Percentiles rank a stretch among this genome's conserved stretches.
phyloP scores from a whole-genome alignment of 140 eudicot species.

The Bidens hawaiensis region DNA sequence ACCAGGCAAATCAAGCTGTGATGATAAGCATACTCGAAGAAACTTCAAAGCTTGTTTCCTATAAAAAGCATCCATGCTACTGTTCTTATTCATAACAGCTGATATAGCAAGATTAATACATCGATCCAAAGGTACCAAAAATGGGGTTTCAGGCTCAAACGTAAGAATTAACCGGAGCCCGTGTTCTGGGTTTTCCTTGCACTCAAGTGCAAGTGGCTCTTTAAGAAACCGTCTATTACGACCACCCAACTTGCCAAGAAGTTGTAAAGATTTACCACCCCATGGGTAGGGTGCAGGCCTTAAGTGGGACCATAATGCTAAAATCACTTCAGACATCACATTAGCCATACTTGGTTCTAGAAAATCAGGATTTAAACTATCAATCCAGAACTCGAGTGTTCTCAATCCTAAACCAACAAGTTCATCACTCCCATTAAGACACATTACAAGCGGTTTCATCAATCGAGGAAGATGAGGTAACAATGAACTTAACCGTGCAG shows the following conservation, averaged over 20 bases:
- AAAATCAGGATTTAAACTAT: conserved; percentile 97
- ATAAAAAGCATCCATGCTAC: conserved; percentile 69
- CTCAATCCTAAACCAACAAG: conserved; percentile 86
- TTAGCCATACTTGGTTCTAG: conserved; percentile 99
- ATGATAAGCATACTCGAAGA: conserved; percentile 83
- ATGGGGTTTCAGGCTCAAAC: conserved; percentile 96
- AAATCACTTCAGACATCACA: conserved; percentile 96
- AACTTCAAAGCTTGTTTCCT: conserved; percentile 94
- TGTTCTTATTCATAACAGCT: conserved; percentile 78
- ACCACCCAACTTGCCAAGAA: conserved; percentile 96
- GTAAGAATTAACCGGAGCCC: conserved; percentile 96
- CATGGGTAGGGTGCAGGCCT: conserved; percentile 95
- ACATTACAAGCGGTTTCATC: conserved; percentile 96
- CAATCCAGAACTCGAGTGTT: conserved; percentile 98
- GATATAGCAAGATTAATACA: conserved; percentile 90
- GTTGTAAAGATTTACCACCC: conserved; percentile 92
- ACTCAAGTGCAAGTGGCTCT: conserved; percentile 97
- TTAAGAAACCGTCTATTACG: conserved; percentile 93
- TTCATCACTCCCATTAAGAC: conserved; percentile 90
- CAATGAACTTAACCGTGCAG: conserved; percentile 89
- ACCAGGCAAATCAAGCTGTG: conserved; percentile 96
- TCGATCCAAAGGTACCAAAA: conserved; percentile 97
- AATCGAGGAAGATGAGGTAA: conserved; percentile 94
- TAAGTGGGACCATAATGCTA: conserved; percentile 97
- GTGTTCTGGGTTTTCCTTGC: conserved; percentile 98